Evolutionary conservation across 2,329 filamentous ascomycete genomes (phyloP).

Genomic region (Ceratocystis eucalypticola): DNA sequence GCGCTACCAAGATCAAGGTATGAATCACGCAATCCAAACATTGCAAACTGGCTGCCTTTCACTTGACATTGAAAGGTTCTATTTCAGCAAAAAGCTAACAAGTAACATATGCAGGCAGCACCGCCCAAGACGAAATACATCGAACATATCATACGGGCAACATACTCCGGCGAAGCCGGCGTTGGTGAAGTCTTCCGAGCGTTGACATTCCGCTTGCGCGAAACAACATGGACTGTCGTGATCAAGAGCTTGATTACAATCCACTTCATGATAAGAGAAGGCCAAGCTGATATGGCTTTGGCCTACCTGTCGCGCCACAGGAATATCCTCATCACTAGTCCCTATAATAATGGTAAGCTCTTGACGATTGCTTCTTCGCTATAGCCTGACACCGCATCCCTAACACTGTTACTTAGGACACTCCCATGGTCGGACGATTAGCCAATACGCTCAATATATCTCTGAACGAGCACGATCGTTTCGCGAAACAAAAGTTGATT

Average conservation of each 20-base stretch:
- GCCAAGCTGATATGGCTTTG: conserved; percentile 76
- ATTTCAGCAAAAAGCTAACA: conserved; percentile 10
- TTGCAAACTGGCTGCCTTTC: not conserved
- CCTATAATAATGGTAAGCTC: conserved; percentile 74
- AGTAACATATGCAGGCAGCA: conserved; percentile 33
- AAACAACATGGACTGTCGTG: conserved; percentile 98
- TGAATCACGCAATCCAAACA: not conserved
- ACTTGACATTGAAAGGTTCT: not conserved
- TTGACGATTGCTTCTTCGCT: not conserved
- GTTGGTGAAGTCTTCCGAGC: conserved; percentile 93
- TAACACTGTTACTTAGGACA: conserved; percentile 47
- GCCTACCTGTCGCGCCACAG: conserved; percentile 71
- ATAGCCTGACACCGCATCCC: not conserved
- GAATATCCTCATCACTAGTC: conserved; percentile 72
- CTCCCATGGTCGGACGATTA: conserved; percentile 87
- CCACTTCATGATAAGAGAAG: conserved; percentile 95
- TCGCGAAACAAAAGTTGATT: conserved; percentile 74
- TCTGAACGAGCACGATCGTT: conserved; percentile 69
- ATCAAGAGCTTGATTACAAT: conserved; percentile 95
- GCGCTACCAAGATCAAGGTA: conserved; percentile 95
- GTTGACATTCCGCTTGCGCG: conserved; percentile 73
- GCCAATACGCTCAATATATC: conserved; percentile 80
- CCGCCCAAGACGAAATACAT: conserved; percentile 98
- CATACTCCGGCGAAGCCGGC: conserved; percentile 84
- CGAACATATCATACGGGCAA: conserved; percentile 91